Evolutionary conservation across 305 asterid genomes (phyloP).

Genomic region (Lippia alba): DNA sequence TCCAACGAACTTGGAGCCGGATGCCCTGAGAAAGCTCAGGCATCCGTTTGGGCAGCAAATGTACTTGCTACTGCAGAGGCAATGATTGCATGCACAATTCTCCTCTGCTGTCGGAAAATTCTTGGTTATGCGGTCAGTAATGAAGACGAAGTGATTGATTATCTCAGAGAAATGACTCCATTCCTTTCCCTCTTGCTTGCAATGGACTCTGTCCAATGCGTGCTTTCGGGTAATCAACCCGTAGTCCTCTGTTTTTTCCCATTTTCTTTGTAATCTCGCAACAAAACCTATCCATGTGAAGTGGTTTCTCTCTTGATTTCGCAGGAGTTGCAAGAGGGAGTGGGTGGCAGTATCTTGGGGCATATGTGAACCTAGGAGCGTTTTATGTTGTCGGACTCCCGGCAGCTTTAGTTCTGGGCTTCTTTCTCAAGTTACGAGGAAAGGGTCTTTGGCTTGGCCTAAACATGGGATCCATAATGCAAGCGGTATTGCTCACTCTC

Average conservation of each 20-base stretch:
- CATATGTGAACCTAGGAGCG: constrained; percentile 64
- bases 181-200: constrained; percentile 53
- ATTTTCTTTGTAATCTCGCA: too few relatives aligned
- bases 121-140: constrained; percentile 63
- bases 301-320: neutral
- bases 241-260: neutral
- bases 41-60: constrained; percentile 48
- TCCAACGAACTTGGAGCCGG: constrained; percentile 72
- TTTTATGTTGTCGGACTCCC: constrained; percentile 65
- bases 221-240: constrained; percentile 57
- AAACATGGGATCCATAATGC: constrained; percentile 49
- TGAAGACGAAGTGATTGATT: constrained; percentile 56
- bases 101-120: constrained; percentile 43
- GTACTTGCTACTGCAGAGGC: constrained; percentile 51
- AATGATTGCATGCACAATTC: constrained; percentile 36
- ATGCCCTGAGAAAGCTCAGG: constrained; percentile 45
- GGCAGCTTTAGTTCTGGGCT: constrained; percentile 45
- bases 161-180: constrained; percentile 49
- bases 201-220: constrained; percentile 55
- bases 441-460: constrained; percentile 70
- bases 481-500: constrained; percentile 43
- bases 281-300: too few relatives aligned
- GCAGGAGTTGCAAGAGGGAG: constrained; percentile 74
- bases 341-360: constrained; percentile 80
- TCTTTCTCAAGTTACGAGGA: constrained; percentile 46